Evolutionary conservation across 1,139 yeast species (phyloP).

Genomic region (Pneumocystis carinii): DNA sequence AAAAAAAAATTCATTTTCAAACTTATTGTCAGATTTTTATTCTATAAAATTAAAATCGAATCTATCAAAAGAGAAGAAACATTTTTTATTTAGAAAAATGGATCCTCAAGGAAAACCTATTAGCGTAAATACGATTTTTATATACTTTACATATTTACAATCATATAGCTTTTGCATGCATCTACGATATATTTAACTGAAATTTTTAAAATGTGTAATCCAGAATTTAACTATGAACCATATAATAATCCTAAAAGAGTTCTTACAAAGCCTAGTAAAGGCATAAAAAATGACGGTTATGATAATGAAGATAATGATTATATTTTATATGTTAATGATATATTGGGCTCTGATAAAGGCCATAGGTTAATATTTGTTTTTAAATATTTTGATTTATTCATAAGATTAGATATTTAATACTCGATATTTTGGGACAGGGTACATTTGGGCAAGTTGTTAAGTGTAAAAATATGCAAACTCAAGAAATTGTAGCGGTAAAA

Average conservation of each 20-base stretch:
- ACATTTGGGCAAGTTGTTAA: conserved; percentile 98
- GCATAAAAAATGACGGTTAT: conserved; percentile 61
- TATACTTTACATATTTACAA: neutral
- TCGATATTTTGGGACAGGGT: conserved; percentile 88
- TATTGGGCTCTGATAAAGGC: conserved; percentile 76
- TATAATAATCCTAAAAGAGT: conserved; percentile 83
- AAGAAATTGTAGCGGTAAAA: conserved; percentile 84
- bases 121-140: neutral
- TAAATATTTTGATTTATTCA: conserved; percentile 3
- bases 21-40: neutral
- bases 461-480: conserved; percentile 80
- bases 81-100: neutral
- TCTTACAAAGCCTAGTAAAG: conserved; percentile 82
- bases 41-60: neutral
- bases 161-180: conserved; percentile 49
- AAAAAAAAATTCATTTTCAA: neutral
- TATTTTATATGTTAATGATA: conserved; percentile 84
- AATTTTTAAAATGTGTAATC: conserved; percentile 75
- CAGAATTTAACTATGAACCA: conserved; percentile 70
- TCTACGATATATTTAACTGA: conserved; percentile 63
- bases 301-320: conserved; percentile 88
- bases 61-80: neutral
- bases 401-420: conserved; percentile 50
- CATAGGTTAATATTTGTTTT: conserved; percentile 15
- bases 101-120: neutral